A percentile compares a stretch with the other conserved stretches of the same genome.
These are phyloP conservation scores for Tieghemiomyces parasiticus DNA, from an alignment of 192 early-diverging fungal genomes.

Conservation along the genomic window DNA sequence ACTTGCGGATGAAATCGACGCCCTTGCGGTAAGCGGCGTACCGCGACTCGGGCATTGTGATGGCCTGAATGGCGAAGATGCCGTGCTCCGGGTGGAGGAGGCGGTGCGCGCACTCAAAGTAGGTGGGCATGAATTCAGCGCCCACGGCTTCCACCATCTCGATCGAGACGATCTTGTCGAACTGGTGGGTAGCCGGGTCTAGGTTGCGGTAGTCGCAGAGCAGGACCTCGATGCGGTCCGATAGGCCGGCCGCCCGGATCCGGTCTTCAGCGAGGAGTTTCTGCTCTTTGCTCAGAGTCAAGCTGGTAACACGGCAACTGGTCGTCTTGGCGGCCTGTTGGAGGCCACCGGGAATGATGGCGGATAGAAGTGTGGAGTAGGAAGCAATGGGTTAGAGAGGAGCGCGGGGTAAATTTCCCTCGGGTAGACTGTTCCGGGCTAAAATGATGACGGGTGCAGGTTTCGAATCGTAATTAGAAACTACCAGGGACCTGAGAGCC, in stretches of 20 bases:
- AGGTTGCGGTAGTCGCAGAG: slow-evolving; percentile 53
- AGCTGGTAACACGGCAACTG: slow-evolving; percentile 39
- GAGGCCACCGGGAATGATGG: no score
- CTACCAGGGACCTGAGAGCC: no score
- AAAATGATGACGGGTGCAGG: no score
- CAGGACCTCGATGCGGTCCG: slow-evolving; percentile 36
- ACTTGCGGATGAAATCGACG: slow-evolving; percentile 55
- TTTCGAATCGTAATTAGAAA: no score
- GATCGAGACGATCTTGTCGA: slow-evolving; percentile 50
- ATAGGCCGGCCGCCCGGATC: slow-evolving; percentile 36
- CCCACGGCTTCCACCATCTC: slow-evolving; percentile 73
- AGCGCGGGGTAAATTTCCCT: no score
- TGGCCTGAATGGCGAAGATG: slow-evolving; percentile 42
- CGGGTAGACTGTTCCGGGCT: no score
- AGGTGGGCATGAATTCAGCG: slow-evolving; percentile 39
- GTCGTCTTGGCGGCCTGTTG: slow-evolving; percentile 31
- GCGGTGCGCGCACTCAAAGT: slow-evolving; percentile 39
- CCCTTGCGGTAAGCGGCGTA: slow-evolving; percentile 37
- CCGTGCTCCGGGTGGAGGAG: slow-evolving; percentile 39
- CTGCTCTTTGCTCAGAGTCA: slow-evolving; percentile 53
- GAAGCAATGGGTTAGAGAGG: no score
- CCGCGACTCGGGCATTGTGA: slow-evolving; percentile 52
- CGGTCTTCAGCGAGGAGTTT: slow-evolving; percentile 44
- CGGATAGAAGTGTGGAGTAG: no score
- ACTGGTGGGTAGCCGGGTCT: slow-evolving; percentile 34